These are phyloP conservation scores for Filosporella fistucella DNA, from an alignment of 495 filamentous ascomycete genomes.

Conservation along the genomic window DNA sequence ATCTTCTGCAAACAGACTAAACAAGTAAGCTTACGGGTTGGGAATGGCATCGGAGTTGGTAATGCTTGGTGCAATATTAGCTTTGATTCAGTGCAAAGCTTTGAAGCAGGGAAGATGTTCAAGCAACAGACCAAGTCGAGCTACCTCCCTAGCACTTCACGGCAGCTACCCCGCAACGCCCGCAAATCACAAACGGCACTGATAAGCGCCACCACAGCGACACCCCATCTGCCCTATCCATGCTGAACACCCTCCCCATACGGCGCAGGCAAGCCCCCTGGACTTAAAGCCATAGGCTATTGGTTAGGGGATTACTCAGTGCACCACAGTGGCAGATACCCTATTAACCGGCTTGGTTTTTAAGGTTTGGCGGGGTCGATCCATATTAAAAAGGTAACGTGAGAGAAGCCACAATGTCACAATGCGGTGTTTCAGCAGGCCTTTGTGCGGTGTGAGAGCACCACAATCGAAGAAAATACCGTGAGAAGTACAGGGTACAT, in stretches of 20 bases:
- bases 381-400: background rate
- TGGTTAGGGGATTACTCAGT: background rate
- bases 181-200: background rate
- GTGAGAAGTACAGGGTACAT: conserved; percentile 6
- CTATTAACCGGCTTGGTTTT: background rate
- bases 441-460: too few relatives aligned
- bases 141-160: background rate
- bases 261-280: background rate
- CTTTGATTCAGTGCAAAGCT: too few relatives aligned
- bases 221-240: background rate
- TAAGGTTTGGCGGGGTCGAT: background rate
- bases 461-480: background rate
- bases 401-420: background rate
- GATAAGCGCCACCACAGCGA: background rate
- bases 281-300: background rate
- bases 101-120: too few relatives aligned
- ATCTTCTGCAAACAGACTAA: too few relatives aligned
- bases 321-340: background rate
- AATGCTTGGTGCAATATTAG: too few relatives aligned
- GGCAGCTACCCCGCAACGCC: background rate
- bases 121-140: background rate
- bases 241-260: background rate
- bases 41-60: too few relatives aligned
- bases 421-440: background rate
- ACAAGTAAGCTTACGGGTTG: too few relatives aligned